phyloP scores from a whole-genome alignment of 73 alveolate genomes.

The Symbiodinium natans region DNA sequence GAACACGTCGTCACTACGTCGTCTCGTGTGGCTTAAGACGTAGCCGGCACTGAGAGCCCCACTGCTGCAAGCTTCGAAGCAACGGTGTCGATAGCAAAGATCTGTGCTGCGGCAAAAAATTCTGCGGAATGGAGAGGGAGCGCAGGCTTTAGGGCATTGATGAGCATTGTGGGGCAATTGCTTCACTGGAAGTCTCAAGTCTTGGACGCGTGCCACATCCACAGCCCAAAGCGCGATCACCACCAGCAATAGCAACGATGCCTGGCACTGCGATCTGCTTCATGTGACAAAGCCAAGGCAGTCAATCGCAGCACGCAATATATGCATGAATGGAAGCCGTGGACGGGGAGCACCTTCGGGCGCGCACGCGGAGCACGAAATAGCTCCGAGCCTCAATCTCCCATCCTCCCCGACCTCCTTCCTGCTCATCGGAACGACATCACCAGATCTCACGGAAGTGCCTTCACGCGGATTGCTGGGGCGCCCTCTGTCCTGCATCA shows the following conservation, averaged over 20 bases:
- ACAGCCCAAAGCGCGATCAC: slow-evolving; percentile 46
- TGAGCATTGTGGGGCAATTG: too few species aligned
- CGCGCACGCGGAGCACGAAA: slow-evolving; percentile 1
- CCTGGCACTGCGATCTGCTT: not conserved
- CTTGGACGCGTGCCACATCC: not conserved
- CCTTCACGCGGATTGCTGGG: slow-evolving; percentile 10
- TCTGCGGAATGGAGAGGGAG: too few species aligned
- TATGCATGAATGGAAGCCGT: too few species aligned
- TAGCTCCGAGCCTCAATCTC: not conserved
- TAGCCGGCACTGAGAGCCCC: not conserved
- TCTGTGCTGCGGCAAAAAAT: not conserved
- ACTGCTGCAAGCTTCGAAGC: slow-evolving; percentile 62
- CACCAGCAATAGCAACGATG: slow-evolving; percentile 15
- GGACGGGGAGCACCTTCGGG: too few species aligned
- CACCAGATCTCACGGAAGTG: too few species aligned
- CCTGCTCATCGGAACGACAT: too few species aligned
- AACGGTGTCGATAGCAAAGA: slow-evolving; percentile 68
- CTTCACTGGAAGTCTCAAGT: too few species aligned
- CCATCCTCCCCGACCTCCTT: too few species aligned
- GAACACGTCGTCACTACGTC: too few species aligned
- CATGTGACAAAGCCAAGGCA: not conserved
- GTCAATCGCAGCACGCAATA: too few species aligned
- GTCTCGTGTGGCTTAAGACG: too few species aligned
- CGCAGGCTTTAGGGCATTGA: too few species aligned
- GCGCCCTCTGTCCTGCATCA: not conserved